phyloP scores from a whole-genome alignment of 1,139 yeast genomes.

The Pichia sp. region DNA sequence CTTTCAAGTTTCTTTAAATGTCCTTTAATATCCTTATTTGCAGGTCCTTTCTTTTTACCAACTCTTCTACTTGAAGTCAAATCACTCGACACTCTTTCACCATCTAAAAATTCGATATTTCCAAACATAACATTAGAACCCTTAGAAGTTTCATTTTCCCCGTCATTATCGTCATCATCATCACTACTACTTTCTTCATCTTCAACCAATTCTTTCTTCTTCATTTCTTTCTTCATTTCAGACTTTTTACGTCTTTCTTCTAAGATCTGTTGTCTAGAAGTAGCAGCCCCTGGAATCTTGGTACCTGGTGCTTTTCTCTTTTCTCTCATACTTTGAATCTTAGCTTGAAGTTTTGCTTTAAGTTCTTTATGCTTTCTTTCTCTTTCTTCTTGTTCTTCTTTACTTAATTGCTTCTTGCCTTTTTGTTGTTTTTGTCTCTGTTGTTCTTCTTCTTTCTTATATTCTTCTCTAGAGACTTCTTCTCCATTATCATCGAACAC shows the following conservation, averaged over 20 bases:
- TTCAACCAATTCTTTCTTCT: slow-evolving; percentile 34
- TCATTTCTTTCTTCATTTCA: slow-evolving; percentile 36
- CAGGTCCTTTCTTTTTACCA: slow-evolving; percentile 70
- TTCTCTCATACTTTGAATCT: slow-evolving; percentile 63
- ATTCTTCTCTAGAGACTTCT: slow-evolving; percentile 4
- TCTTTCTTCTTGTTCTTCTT: slow-evolving; percentile 44
- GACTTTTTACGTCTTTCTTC: slow-evolving; percentile 48
- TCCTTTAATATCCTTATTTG: slow-evolving; percentile 77
- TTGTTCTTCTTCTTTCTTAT: slow-evolving; percentile 15
- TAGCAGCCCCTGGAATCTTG: slow-evolving; percentile 71
- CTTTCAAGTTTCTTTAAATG: slow-evolving; percentile 72
- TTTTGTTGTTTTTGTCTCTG: slow-evolving; percentile 17
- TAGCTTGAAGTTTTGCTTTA: slow-evolving; percentile 54
- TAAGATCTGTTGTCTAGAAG: slow-evolving; percentile 69
- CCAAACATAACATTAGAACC: slow-evolving; percentile 59
- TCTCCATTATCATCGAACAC: slow-evolving; percentile 37
- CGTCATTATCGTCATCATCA: slow-evolving; percentile 37
- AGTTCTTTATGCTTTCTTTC: slow-evolving; percentile 58
- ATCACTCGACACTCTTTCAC: slow-evolving; percentile 75
- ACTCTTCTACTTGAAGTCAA: slow-evolving; percentile 55
- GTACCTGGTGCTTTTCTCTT: slow-evolving; percentile 91
- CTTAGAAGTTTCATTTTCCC: slow-evolving; percentile 11
- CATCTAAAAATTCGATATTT: slow-evolving; percentile 78
- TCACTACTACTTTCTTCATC: slow-evolving; percentile 32
- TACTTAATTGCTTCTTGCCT: slow-evolving; percentile 33